These are phyloP conservation scores for Cetraspora pellucida DNA, from an alignment of 192 early-diverging fungal genomes.

Conservation along the genomic window DNA sequence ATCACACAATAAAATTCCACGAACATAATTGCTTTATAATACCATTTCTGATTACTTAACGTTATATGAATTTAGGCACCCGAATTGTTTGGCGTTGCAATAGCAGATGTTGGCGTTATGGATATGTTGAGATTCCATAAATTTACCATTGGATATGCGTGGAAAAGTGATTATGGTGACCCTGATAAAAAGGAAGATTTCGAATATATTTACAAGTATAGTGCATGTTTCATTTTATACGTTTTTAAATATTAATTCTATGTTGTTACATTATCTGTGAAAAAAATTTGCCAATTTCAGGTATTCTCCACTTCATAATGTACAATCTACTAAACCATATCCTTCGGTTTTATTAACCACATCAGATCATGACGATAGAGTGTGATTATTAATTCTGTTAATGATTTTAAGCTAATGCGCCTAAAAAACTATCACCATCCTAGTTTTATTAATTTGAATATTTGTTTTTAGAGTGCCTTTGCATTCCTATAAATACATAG, in stretches of 20 bases:
- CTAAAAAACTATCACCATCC: background rate
- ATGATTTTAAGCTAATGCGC: background rate
- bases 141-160: constrained; percentile 76
- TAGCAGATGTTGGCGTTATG: constrained; percentile 72
- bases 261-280: background rate
- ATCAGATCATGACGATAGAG: constrained; percentile 72
- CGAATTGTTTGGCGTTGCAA: constrained; percentile 66
- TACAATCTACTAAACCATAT: constrained; percentile 50
- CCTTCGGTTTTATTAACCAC: constrained; percentile 66
- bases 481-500: constrained; percentile 69
- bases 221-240: no score
- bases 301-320: constrained; percentile 74
- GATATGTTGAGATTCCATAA: constrained; percentile 79
- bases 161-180: constrained; percentile 68
- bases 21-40: background rate
- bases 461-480: constrained; percentile 44
- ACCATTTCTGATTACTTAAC: no score
- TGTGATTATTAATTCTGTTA: constrained; percentile 34
- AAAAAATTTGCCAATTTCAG: background rate
- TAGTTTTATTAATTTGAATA: background rate
- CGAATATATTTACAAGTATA: constrained; percentile 52
- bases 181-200: constrained; percentile 68
- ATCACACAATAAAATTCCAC: no score
- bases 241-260: background rate
- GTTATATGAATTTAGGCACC: constrained; percentile 45